A percentile compares a stretch with the other conserved stretches of the same genome.
Evolutionary conservation across 371 early-diverging fungal species (phyloP).

Genomic region (Zopfochytrium polystomum): DNA sequence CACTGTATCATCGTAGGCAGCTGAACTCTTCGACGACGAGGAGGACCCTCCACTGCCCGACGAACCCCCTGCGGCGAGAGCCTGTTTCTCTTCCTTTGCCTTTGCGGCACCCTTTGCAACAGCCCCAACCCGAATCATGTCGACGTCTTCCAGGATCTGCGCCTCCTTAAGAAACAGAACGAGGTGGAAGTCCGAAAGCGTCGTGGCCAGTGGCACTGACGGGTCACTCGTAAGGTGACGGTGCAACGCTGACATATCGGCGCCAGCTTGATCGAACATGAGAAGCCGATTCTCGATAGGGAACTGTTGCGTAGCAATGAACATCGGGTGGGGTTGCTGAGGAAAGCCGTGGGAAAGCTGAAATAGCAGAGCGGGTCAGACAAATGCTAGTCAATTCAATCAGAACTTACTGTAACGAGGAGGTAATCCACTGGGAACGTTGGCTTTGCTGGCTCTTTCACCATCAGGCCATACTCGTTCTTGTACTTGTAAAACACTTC

Average conservation of each 20-base stretch:
- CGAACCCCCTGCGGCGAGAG: too few species aligned
- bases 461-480: conserved; percentile 87
- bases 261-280: too few species aligned
- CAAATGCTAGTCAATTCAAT: conserved; percentile 2
- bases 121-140: background rate
- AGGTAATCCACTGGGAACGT: conserved; percentile 96
- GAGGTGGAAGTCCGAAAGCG: conserved; percentile 79
- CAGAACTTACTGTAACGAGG: conserved; percentile 76
- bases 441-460: conserved; percentile 78
- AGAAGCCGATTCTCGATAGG: conserved; percentile 80
- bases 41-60: background rate
- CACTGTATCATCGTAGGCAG: too few species aligned
- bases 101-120: conserved; percentile 3
- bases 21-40: too few species aligned
- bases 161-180: conserved; percentile 60
- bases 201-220: conserved; percentile 32
- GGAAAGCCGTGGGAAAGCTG: conserved; percentile 96
- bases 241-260: conserved; percentile 41
- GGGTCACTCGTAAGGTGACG: conserved; percentile 35
- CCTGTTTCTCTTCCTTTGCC: too few species aligned
- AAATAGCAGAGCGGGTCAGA: background rate
- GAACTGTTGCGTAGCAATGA: conserved; percentile 59
- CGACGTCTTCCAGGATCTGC: conserved; percentile 39
- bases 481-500: conserved; percentile 94
- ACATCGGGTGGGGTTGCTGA: conserved; percentile 70